These are phyloP conservation scores for Paracamarosporium sp. DNA, from an alignment of 2,329 filamentous ascomycete genomes.

Conservation along the genomic window DNA sequence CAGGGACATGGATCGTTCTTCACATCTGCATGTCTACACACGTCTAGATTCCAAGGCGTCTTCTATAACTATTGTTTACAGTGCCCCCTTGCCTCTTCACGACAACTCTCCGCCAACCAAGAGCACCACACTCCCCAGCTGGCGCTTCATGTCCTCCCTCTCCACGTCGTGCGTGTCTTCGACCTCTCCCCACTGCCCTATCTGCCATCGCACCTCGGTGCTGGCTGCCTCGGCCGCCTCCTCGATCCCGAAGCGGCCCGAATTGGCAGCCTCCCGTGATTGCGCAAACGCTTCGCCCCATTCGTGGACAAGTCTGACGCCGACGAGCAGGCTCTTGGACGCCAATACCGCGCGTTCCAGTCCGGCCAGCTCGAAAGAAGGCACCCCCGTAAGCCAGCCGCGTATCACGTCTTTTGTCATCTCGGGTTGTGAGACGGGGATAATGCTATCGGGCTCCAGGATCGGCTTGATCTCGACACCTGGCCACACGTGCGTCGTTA, in stretches of 20 bases:
- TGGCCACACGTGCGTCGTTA: constrained; percentile 80
- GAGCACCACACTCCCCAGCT: constrained; percentile 85
- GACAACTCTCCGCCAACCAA: constrained; percentile 63
- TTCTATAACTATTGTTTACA: background rate
- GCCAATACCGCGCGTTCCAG: constrained; percentile 84
- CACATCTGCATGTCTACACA: background rate
- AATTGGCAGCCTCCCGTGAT: constrained; percentile 51
- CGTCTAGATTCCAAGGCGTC: background rate
- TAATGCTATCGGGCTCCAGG: constrained; percentile 78
- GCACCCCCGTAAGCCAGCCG: constrained; percentile 76
- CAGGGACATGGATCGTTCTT: background rate
- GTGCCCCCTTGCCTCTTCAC: background rate
- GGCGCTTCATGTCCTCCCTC: constrained; percentile 84
- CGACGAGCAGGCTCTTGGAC: constrained; percentile 84
- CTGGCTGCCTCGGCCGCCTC: constrained; percentile 80
- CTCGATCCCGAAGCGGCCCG: constrained; percentile 74
- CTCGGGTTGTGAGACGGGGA: constrained; percentile 75
- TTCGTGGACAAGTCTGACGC: constrained; percentile 77
- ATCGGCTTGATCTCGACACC: constrained; percentile 80
- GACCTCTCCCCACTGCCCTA: constrained; percentile 89
- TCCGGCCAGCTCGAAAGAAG: constrained; percentile 82
- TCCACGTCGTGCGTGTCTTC: constrained; percentile 98
- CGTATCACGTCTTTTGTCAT: constrained; percentile 78
- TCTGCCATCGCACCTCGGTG: constrained; percentile 91
- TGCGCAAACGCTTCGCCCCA: constrained; percentile 79